phyloP scores from a whole-genome alignment of 441 rosid species.

The Kokia cookei region DNA sequence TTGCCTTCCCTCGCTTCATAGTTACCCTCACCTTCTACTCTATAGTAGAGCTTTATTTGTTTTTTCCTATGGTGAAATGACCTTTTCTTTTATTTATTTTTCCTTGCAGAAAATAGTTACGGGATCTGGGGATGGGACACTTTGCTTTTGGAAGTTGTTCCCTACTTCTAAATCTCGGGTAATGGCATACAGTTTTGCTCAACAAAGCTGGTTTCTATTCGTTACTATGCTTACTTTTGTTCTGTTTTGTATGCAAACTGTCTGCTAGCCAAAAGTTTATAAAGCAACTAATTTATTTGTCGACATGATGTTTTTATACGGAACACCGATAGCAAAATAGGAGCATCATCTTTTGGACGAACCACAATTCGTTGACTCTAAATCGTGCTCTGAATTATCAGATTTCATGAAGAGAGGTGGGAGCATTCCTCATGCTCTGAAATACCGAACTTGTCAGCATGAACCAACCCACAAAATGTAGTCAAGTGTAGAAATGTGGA shows the following conservation, averaged over 20 bases:
- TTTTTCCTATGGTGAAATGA: neutral
- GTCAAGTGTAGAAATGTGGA: neutral
- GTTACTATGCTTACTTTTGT: neutral
- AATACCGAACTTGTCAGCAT: neutral
- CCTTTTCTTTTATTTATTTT: neutral
- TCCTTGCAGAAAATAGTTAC: slow-evolving; percentile 76
- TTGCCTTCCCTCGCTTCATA: neutral
- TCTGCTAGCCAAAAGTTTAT: neutral
- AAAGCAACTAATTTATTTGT: neutral
- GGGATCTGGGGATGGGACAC: slow-evolving; percentile 95
- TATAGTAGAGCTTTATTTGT: neutral
- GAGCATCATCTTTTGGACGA: slow-evolving; percentile 76
- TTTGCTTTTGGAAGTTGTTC: slow-evolving; percentile 93
- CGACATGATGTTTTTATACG: slow-evolving; percentile 20
- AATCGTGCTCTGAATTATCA: neutral
- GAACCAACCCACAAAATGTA: neutral
- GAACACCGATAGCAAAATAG: slow-evolving; percentile 84
- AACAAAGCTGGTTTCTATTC: neutral
- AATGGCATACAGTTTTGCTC: neutral
- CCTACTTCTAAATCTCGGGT: slow-evolving; percentile 94
- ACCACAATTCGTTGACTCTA: slow-evolving; percentile 31
- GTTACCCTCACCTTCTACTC: neutral
- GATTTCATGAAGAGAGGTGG: neutral
- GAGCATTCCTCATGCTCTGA: slow-evolving; percentile 2
- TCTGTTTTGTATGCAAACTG: neutral